Evolutionary conservation across 1,139 yeast species (phyloP), one percentile per base, ranked within the genome.

Genomic region (Spathaspora jeffriesii): DNA sequence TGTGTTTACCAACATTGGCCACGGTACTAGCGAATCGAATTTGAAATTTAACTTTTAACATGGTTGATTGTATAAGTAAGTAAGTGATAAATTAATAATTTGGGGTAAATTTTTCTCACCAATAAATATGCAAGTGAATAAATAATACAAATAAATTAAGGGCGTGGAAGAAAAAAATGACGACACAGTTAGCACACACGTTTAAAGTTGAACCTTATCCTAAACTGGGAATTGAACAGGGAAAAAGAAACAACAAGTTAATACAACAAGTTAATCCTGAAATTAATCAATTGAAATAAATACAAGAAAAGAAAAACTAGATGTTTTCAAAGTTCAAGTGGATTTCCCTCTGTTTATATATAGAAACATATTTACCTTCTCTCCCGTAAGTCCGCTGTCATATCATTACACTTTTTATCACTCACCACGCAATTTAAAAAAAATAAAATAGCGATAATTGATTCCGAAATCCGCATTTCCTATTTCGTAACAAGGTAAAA

Each of bases 1-100:
- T 43, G 9, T 25, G 45, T 31, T 37, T 43, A n/a, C 37, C 37
- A 15, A 32, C 37, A 10, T 11, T 15, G 21, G 37, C 37, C 4
- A n/a, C 37, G 18, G 37, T 32, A 32, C 37, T 32, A 4, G 37
- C 37, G 9, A 32, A 32, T n/a, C 37, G 37, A 21, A 13, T 5
- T 32, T 32, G 37, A 11, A 32, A 4, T 32, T 17, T 32, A 32
- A 32, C 20, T 32, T 32, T 32, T 32, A 32, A n/a, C 37, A 32
- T 32, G n/a, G 13, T 30, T 30, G 32, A n/a, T 17, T 30, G 32
- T 30, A n/a, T 30, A 14, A 14, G 8, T 30, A n/a, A n/a, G 31
- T 10, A 7, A 28, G 11, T 28, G 13, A 8, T 28, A 28, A 5
- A 8, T 9, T 28, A 28, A 10, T 5, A 8, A 7, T 30, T 30